A percentile compares a stretch with the other conserved stretches of the same genome.
These are phyloP conservation scores for Gymnopilus dilepis DNA, from an alignment of 768 basidiomycete species.

Conservation along the genomic window DNA sequence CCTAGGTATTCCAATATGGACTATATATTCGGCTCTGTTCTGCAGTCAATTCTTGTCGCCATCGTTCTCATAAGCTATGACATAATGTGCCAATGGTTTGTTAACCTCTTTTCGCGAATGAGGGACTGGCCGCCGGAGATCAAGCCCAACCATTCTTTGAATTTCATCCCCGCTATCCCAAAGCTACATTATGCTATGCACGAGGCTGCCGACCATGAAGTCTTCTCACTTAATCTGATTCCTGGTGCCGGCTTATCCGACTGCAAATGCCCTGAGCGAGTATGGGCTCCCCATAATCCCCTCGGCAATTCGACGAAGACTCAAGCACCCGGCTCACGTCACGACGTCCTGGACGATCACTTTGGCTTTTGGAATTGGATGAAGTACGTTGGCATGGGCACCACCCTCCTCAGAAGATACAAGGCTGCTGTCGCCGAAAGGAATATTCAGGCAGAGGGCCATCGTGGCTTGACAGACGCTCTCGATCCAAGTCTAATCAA, in stretches of 20 bases:
- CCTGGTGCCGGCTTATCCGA: conserved; percentile 17
- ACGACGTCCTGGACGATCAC: conserved; percentile 16
- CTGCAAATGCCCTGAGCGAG: too few relatives aligned
- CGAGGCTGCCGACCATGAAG: too few relatives aligned
- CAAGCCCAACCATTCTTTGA: background rate
- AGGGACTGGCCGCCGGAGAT: background rate
- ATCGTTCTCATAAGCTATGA: conserved; percentile 12
- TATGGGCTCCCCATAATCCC: too few relatives aligned
- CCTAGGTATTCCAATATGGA: conserved; percentile 20
- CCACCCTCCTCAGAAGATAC: conserved; percentile 6
- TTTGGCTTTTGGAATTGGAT: conserved; percentile 18
- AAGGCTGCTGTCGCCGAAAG: too few relatives aligned
- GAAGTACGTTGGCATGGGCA: conserved; percentile 12
- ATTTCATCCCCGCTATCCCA: conserved; percentile 26
- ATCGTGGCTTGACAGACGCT: conserved; percentile 4
- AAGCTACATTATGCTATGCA: conserved; percentile 40
- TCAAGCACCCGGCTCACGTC: too few relatives aligned
- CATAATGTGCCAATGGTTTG: conserved; percentile 27
- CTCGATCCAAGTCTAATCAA: background rate
- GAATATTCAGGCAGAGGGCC: too few relatives aligned
- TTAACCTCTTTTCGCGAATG: conserved; percentile 26
- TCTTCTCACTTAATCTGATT: conserved; percentile 33
- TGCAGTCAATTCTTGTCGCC: background rate
- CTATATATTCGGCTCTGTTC: conserved; percentile 5
- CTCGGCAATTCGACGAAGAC: too few relatives aligned